Conservation (phyloP, 2,329 filamentous ascomycete species). For the Rutstroemia sp. region DNA sequence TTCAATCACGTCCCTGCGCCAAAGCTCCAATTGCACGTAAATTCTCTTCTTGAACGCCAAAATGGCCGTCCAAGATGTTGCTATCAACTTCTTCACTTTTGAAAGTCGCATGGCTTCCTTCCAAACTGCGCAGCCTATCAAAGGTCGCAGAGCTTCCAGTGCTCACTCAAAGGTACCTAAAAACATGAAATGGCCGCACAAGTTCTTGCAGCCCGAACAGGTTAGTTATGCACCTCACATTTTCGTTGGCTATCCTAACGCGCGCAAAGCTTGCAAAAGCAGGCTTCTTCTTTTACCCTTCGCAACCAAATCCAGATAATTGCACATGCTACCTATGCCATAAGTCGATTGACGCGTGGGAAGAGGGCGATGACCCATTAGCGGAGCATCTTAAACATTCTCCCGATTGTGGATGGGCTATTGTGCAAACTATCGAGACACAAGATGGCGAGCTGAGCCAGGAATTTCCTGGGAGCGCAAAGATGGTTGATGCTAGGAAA, state of each 20-base stretch:
- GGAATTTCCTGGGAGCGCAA: conserved; percentile 65
- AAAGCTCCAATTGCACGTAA: background rate
- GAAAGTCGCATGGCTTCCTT: conserved; percentile 79
- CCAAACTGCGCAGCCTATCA: conserved; percentile 51
- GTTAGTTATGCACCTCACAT: conserved; percentile 35
- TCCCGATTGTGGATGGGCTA: conserved; percentile 78
- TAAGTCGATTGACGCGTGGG: conserved; percentile 85
- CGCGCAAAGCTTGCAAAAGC: conserved; percentile 69
- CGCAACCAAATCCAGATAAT: conserved; percentile 72
- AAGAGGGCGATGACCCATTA: conserved; percentile 74
- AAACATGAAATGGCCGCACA: conserved; percentile 70
- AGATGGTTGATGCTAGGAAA: conserved; percentile 69
- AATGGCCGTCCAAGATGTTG: conserved; percentile 23
- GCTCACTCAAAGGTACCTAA: conserved; percentile 51
- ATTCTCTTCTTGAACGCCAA: conserved; percentile 1
- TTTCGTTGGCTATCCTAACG: conserved; percentile 12
- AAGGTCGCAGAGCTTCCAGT: conserved; percentile 64
- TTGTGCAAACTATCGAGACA: conserved; percentile 56
- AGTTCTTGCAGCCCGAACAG: conserved; percentile 54
- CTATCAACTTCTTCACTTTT: conserved; percentile 52
- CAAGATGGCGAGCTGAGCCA: conserved; percentile 54
- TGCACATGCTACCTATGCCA: conserved; percentile 82
- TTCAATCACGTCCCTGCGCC: background rate
- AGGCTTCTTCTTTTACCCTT: conserved; percentile 84
- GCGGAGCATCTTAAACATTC: conserved; percentile 81